Conservation (phyloP, 305 asterid genomes). For the Coffea humblotiana region DNA sequence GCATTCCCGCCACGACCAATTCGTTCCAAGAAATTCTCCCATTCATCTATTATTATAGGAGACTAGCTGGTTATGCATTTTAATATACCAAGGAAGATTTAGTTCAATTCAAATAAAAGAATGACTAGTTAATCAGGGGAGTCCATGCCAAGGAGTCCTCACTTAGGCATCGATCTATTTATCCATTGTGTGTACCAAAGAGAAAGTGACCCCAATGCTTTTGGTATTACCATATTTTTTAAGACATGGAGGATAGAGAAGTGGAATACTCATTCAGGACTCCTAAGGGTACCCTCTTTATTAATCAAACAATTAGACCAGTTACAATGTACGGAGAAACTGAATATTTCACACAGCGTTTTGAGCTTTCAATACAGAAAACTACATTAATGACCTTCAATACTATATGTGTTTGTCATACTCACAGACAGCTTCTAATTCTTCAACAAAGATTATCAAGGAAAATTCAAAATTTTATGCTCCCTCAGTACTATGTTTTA, state of each 20-base stretch:
- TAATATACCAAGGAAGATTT: background rate
- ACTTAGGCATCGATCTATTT: too few relatives aligned
- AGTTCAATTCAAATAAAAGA: background rate
- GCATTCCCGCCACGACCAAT: slow-evolving; percentile 65
- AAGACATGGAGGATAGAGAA: too few relatives aligned
- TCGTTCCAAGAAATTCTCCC: slow-evolving; percentile 97
- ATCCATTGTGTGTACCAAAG: too few relatives aligned
- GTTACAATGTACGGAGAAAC: too few relatives aligned
- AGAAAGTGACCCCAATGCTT: too few relatives aligned
- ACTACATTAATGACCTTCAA: background rate
- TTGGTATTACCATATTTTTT: too few relatives aligned
- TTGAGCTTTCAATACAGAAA: background rate
- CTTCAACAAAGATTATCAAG: background rate
- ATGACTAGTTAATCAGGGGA: background rate
- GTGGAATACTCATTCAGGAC: too few relatives aligned
- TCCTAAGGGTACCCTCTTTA: too few relatives aligned
- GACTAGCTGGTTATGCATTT: background rate
- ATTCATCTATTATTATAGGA: slow-evolving; percentile 70
- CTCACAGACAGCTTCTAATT: background rate
- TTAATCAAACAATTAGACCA: background rate
- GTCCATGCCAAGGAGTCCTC: too few relatives aligned
- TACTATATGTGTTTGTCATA: background rate
- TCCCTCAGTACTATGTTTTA: background rate
- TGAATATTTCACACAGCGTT: background rate
- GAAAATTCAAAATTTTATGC: background rate